phyloP scores from a whole-genome alignment of 257 asterid genomes.

The Vinca minor region DNA sequence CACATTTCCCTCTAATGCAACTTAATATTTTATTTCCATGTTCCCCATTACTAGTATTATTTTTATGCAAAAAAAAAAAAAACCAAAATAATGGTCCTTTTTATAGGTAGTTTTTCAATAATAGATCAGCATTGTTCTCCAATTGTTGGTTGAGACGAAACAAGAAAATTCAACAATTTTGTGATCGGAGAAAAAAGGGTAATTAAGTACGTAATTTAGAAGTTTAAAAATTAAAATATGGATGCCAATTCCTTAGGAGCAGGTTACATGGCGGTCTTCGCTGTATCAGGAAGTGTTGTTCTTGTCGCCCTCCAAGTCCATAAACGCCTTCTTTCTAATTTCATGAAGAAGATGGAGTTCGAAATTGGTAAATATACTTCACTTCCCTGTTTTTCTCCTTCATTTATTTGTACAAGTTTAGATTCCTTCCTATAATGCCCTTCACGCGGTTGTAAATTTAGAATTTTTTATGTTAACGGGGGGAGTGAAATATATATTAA shows the following conservation, averaged over 20 bases:
- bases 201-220: neutral
- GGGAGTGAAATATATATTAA: too few species aligned
- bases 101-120: too few species aligned
- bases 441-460: too few species aligned
- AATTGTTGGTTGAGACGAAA: too few species aligned
- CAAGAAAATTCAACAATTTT: too few species aligned
- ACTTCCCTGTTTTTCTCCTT: too few species aligned
- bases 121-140: too few species aligned
- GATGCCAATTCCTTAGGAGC: slow-evolving; percentile 39
- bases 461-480: too few species aligned
- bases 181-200: neutral
- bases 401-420: too few species aligned
- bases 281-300: slow-evolving; percentile 81
- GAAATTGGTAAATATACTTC: slow-evolving; percentile 44
- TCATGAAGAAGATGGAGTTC: slow-evolving; percentile 65
- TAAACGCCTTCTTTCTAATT: slow-evolving; percentile 71
- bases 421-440: too few species aligned
- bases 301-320: slow-evolving; percentile 71
- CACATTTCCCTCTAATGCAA: slow-evolving; percentile 10
- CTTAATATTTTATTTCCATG: neutral
- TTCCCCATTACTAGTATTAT: neutral
- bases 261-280: slow-evolving; percentile 73
- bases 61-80: too few species aligned
- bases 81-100: too few species aligned
- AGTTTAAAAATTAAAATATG: neutral